A percentile compares a stretch with the other conserved stretches of the same genome.
Evolutionary conservation across 176 grass and related monocot genomes (phyloP).

Genomic region (Echinochloa phyllopogon): DNA sequence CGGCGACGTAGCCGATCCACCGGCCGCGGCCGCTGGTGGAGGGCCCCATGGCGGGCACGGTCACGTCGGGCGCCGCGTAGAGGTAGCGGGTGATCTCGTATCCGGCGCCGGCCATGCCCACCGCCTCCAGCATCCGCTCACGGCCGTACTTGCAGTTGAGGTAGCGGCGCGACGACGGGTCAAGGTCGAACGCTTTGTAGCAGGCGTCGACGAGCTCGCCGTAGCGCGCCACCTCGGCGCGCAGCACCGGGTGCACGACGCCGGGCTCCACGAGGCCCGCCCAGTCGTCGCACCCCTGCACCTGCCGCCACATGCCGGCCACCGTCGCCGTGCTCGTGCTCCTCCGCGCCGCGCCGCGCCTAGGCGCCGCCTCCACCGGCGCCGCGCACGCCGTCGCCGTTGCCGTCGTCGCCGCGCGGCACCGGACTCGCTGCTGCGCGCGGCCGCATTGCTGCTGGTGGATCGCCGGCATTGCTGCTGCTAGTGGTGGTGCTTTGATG

Average conservation of each 20-base stretch:
- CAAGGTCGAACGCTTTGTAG: slow-evolving; percentile 75
- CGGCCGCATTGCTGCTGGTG: slow-evolving; percentile 22
- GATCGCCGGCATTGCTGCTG: not conserved
- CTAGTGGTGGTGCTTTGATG: not conserved
- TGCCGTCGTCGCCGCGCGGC: not conserved
- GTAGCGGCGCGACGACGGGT: slow-evolving; percentile 56
- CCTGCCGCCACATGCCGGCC: slow-evolving; percentile 63
- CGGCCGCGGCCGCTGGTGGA: slow-evolving; percentile 51
- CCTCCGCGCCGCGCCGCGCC: not conserved
- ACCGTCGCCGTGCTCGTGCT: not conserved
- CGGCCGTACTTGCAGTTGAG: slow-evolving; percentile 70
- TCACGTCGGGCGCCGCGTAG: slow-evolving; percentile 68
- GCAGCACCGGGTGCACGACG: slow-evolving; percentile 48
- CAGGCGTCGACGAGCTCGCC: slow-evolving; percentile 69
- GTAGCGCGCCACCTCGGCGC: slow-evolving; percentile 70
- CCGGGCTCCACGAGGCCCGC: slow-evolving; percentile 42
- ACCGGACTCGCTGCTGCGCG: not conserved
- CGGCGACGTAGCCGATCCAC: slow-evolving; percentile 80
- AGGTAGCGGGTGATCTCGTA: slow-evolving; percentile 73
- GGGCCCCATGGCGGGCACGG: slow-evolving; percentile 46
- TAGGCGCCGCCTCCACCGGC: not conserved
- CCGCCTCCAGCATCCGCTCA: slow-evolving; percentile 54
- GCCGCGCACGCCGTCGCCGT: not conserved
- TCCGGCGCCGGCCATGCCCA: slow-evolving; percentile 54
- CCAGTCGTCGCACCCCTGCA: slow-evolving; percentile 75